Conservation (phyloP, 2,329 filamentous ascomycete species). For the Colletotrichum musae region DNA sequence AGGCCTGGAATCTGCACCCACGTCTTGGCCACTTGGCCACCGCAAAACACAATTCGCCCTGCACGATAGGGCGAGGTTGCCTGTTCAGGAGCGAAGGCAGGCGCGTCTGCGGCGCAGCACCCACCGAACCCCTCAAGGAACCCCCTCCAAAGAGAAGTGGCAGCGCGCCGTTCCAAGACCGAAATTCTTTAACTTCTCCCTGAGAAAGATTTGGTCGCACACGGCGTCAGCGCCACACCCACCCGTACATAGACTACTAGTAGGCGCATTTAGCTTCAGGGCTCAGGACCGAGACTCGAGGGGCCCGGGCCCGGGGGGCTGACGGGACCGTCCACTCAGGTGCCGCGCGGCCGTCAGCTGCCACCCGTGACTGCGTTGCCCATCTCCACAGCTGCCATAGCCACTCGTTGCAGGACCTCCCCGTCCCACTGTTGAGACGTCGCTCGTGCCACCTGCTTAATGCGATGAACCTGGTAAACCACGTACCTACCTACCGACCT, state of each 20-base stretch:
- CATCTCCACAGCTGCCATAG: conserved; percentile 25
- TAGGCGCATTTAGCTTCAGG: not conserved
- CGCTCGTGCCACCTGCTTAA: conserved; percentile 31
- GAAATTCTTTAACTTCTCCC: too few relatives aligned
- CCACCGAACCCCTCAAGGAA: conserved; percentile 3
- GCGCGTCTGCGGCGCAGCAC: conserved; percentile 11
- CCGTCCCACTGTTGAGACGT: conserved; percentile 38
- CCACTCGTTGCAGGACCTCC: conserved; percentile 26
- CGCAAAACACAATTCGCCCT: not conserved
- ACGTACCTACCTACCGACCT: not conserved
- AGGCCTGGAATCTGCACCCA: not conserved
- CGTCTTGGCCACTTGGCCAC: not conserved
- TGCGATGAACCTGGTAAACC: conserved; percentile 34
- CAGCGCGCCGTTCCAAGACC: too few relatives aligned
- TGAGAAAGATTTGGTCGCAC: not conserved
- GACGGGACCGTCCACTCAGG: conserved; percentile 10
- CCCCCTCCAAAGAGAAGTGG: not conserved
- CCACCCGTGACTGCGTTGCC: conserved; percentile 5
- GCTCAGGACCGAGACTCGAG: too few relatives aligned
- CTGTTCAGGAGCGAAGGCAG: not conserved
- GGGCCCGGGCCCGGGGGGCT: too few relatives aligned
- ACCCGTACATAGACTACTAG: not conserved
- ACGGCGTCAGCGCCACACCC: not conserved
- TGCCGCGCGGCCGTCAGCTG: not conserved
- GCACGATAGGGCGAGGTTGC: conserved; percentile 13